phyloP scores from a whole-genome alignment of 768 basidiomycete species.

The Strobilomyces dryophilus region DNA sequence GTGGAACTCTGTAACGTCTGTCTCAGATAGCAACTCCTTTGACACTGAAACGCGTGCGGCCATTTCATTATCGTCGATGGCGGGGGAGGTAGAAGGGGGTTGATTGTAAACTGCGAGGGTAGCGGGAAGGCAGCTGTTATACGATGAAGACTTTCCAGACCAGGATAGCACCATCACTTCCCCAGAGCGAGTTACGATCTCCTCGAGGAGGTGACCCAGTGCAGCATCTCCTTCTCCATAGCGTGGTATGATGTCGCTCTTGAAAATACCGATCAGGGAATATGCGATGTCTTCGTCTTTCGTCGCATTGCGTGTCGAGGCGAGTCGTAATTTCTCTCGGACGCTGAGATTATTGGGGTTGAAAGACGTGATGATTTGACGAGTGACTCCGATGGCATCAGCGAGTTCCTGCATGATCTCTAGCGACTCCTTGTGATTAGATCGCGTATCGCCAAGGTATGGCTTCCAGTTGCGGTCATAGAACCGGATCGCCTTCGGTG shows the following conservation, averaged over 20 bases:
- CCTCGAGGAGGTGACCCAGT: neutral
- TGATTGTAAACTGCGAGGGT: neutral
- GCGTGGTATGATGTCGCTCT: neutral
- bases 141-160: neutral
- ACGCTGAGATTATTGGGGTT: neutral
- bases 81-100: neutral
- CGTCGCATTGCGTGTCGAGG: neutral
- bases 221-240: neutral
- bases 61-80: neutral
- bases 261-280: neutral
- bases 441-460: neutral
- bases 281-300: neutral
- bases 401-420: neutral
- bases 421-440: conserved; percentile 9
- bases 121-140: neutral
- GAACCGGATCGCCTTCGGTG: neutral
- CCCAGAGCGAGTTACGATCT: neutral
- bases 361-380: neutral
- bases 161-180: neutral
- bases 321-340: neutral
- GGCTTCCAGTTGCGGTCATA: conserved; percentile 1
- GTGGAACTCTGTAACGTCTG: neutral
- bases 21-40: neutral
- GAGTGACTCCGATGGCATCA: neutral
- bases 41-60: neutral